Conservation (phyloP, 805 yeast species). For the Nematodospora valgi region DNA sequence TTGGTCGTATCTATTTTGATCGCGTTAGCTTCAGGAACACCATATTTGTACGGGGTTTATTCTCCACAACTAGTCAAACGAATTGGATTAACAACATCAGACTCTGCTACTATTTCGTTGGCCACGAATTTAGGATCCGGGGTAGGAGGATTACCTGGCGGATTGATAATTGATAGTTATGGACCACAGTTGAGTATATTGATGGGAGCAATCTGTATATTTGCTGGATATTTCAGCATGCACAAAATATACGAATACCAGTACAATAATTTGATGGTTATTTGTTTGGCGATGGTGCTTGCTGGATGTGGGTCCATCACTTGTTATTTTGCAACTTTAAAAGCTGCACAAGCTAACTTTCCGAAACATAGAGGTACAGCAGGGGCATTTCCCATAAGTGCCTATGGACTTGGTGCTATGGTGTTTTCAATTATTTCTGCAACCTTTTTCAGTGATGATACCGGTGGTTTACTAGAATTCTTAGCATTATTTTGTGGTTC, state of each 20-base stretch:
- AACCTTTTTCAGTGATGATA: constrained; percentile 46
- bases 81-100: constrained; percentile 55
- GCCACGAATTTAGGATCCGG: constrained; percentile 64
- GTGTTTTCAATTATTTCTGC: constrained; percentile 59
- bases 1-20: constrained; percentile 40
- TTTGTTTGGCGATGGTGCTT: constrained; percentile 47
- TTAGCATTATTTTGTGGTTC: constrained; percentile 52
- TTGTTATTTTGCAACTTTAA: constrained; percentile 55
- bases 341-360: constrained; percentile 59
- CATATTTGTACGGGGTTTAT: constrained; percentile 70
- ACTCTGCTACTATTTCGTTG: constrained; percentile 63
- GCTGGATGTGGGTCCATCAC: constrained; percentile 70
- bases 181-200: constrained; percentile 56
- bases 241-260: constrained; percentile 43
- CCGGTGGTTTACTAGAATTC: constrained; percentile 54
- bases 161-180: constrained; percentile 57
- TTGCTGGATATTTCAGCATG: constrained; percentile 52
- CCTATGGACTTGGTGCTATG: constrained; percentile 70
- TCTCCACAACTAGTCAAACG: constrained; percentile 65
- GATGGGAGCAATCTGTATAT: constrained; percentile 53
- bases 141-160: constrained; percentile 69
- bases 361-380: constrained; percentile 71
- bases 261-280: constrained; percentile 34
- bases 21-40: constrained; percentile 70
- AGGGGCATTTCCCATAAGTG: constrained; percentile 63